Evolutionary conservation across 805 yeast species (phyloP).

Genomic region (Yamadazyma nakazawae): DNA sequence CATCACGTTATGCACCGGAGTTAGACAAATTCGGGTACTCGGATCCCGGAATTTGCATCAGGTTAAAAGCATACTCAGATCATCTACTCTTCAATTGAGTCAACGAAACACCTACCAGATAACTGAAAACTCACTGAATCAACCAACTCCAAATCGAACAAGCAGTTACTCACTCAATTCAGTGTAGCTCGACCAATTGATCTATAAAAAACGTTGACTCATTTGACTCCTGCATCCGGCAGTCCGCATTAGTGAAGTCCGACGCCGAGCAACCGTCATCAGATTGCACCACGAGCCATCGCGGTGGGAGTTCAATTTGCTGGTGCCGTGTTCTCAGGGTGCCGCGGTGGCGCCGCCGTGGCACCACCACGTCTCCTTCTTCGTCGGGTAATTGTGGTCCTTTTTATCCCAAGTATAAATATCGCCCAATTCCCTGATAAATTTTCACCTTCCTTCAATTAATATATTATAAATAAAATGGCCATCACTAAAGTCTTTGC

Average conservation of each 20-base stretch:
- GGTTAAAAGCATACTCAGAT: too few species aligned
- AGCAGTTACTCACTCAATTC: too few species aligned
- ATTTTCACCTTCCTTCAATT: not conserved
- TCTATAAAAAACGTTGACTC: too few species aligned
- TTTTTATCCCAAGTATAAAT: conserved; percentile 7
- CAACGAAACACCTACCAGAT: too few species aligned
- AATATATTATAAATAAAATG: conserved; percentile 40
- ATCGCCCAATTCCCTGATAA: conserved; percentile 3
- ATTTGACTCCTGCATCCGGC: not conserved
- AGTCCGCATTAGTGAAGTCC: not conserved
- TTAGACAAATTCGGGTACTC: not conserved
- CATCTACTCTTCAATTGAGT: too few species aligned
- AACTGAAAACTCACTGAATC: too few species aligned
- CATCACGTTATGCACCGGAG: not conserved
- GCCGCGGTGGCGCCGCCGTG: not conserved
- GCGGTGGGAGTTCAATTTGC: not conserved
- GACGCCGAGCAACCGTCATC: conserved; percentile 2
- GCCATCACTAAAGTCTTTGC: conserved; percentile 85
- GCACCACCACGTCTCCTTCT: conserved; percentile 1
- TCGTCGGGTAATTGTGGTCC: conserved; percentile 15
- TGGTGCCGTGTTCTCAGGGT: not conserved
- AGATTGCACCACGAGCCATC: not conserved
- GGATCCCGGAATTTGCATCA: not conserved
- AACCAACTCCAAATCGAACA: too few species aligned
- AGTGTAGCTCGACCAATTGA: too few species aligned